Conservation (phyloP, 768 basidiomycete species). For the Russula emetica region DNA sequence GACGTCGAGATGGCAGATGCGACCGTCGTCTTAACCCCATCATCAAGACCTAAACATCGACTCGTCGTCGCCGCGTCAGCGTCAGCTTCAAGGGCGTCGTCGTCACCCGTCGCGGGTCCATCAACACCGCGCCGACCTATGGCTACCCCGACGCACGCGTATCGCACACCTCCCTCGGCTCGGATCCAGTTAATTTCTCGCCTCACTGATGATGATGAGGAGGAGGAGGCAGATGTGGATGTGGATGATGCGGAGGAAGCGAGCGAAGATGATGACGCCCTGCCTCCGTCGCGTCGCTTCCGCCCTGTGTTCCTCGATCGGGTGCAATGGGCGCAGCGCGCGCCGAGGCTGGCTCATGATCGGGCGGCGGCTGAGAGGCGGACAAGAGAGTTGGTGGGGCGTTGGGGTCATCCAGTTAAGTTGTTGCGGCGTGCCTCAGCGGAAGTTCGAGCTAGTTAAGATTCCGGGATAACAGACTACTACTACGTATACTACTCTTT, state of each 20-base stretch:
- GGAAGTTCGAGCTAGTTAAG: not conserved
- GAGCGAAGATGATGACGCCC: conserved; percentile 10
- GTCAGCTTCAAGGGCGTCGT: too few species aligned
- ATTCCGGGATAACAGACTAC: not conserved
- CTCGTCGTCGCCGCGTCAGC: not conserved
- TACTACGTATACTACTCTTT: not conserved
- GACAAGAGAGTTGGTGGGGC: conserved; percentile 1
- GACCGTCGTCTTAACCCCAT: not conserved
- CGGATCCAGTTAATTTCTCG: conserved; percentile 14
- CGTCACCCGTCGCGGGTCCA: conserved; percentile 22
- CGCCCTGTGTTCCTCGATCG: conserved; percentile 27
- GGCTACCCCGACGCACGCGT: conserved; percentile 15
- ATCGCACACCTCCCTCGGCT: conserved; percentile 23
- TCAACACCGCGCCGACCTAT: conserved; percentile 23
- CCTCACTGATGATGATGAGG: conserved; percentile 7
- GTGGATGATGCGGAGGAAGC: not conserved
- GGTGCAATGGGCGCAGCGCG: conserved; percentile 26
- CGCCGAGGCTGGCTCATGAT: conserved; percentile 19
- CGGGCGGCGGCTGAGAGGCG: conserved; percentile 22
- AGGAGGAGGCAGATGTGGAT: not conserved
- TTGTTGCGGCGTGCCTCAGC: not conserved
- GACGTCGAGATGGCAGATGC: conserved; percentile 18
- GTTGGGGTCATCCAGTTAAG: conserved; percentile 25
- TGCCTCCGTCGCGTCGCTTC: conserved; percentile 24
- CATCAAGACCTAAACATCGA: not conserved